phyloP scores from a whole-genome alignment of 805 yeast species.

The Sugiyamaella qingdaonensis region DNA sequence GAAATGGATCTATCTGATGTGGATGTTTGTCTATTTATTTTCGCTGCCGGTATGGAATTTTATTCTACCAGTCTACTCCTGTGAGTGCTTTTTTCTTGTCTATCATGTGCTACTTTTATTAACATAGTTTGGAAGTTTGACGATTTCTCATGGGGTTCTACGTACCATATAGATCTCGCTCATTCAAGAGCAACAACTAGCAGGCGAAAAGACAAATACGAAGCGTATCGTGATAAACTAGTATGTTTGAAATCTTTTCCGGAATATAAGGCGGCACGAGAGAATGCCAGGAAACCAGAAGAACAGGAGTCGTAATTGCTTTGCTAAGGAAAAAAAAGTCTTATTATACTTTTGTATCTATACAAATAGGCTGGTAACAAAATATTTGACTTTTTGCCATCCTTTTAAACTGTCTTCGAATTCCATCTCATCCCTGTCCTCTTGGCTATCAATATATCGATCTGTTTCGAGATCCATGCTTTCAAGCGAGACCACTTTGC shows the following conservation, averaged over 20 bases:
- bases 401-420: constrained; percentile 30
- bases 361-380: constrained; percentile 9
- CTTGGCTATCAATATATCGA: constrained; percentile 50
- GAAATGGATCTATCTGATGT: constrained; percentile 61
- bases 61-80: constrained; percentile 78
- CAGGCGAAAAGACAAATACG: constrained; percentile 26
- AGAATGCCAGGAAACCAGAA: no score
- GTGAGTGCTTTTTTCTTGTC: constrained; percentile 24
- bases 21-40: constrained; percentile 72
- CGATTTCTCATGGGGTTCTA: constrained; percentile 96
- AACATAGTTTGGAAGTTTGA: constrained; percentile 74
- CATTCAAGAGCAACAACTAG: neutral
- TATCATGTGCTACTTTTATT: neutral
- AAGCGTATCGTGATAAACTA: neutral
- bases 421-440: constrained; percentile 42
- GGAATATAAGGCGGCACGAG: constrained; percentile 2
- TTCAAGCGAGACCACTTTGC: constrained; percentile 60
- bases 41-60: constrained; percentile 96
- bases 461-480: constrained; percentile 80
- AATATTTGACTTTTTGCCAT: constrained; percentile 10
- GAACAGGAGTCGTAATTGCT: neutral
- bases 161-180: constrained; percentile 61
- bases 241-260: constrained; percentile 8
- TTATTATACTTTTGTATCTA: neutral
- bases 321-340: neutral